Base-by-base conservation (phyloP, 352 stramenopile genomes). In the Phytopythium litorale region DNA sequence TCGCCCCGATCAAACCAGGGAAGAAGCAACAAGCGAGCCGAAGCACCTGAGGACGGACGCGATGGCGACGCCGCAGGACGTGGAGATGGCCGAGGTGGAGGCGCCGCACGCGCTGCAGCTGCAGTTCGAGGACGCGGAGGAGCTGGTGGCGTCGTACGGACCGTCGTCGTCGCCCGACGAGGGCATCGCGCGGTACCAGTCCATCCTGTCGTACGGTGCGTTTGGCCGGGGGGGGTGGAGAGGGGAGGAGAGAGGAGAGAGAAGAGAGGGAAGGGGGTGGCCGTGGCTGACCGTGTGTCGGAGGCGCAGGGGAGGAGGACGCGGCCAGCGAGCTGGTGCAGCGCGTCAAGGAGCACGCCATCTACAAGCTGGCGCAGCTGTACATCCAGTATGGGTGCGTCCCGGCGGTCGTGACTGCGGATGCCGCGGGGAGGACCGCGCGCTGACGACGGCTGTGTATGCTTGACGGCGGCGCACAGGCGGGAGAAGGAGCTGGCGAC, bases 351-450 rank as follows among this genome's bases (percentile, higher is more conserved):
- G 97, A 99, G 81, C 87, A 97, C 56, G 77, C 94, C 43, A 97
- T 99, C 62, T 99, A 99, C 80, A 96, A 96, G 58, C 73, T 99
- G 42, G 92, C 89, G 9, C 80, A 97, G 62, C 74, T 97, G 25
- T 97, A 97, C 72, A 98, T 96, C 70, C 82, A 93, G 53, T 85
- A 84, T 56, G 78, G 84, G 67, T 86, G 88, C 50, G 73, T 46
- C n/a, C 1, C n/a, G n/a, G n/a, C n/a, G n/a, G n/a, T n/a, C n/a
- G n/a, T n/a, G n/a, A n/a, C n/a, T n/a, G n/a, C n/a, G n/a, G n/a
- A n/a, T n/a, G n/a, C n/a, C n/a, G n/a, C n/a, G n/a, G n/a, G n/a
- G n/a, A n/a, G n/a, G 4, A 43, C 37, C 25, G 33, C 12, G 55
- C 12, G 40, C 18, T 59, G 32, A n/a, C 57, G 49, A 7, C 58